These are phyloP conservation scores for Penicillium frequentans DNA, from an alignment of 2,329 filamentous ascomycete genomes.

Conservation along the genomic window DNA sequence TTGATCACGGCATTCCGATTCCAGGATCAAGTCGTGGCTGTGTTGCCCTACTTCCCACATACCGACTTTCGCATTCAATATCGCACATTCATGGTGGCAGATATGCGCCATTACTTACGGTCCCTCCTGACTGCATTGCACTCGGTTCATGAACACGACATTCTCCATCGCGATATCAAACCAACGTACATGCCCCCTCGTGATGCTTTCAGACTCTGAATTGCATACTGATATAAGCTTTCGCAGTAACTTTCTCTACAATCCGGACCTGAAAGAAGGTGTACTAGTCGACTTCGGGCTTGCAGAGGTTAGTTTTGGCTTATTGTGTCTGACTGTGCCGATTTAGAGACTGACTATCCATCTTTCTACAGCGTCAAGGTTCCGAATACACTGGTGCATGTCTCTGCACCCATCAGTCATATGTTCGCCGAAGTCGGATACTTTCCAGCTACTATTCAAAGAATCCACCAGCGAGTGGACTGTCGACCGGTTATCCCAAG, in stretches of 20 bases:
- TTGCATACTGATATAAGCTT: conserved; percentile 1
- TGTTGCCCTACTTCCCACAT: conserved; percentile 94
- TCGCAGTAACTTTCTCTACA: conserved; percentile 80
- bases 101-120: conserved; percentile 87
- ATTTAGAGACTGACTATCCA: conserved; percentile 5
- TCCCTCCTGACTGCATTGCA: conserved; percentile 83
- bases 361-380: conserved; percentile 56
- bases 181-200: conserved; percentile 60
- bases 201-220: neutral
- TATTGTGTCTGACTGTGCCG: neutral
- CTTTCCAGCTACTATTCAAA: conserved; percentile 60
- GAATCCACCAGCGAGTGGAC: conserved; percentile 44
- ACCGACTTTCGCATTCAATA: conserved; percentile 92
- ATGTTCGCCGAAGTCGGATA: conserved; percentile 60
- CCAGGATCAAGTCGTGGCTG: conserved; percentile 90
- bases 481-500: conserved; percentile 75
- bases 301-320: conserved; percentile 61
- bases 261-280: conserved; percentile 70
- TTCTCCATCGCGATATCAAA: conserved; percentile 94
- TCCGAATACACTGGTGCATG: conserved; percentile 55
- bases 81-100: conserved; percentile 78
- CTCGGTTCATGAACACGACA: conserved; percentile 78
- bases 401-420: conserved; percentile 68
- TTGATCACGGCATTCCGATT: conserved; percentile 96
- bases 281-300: conserved; percentile 99